Conservation (phyloP, 106 monocot species). For the Narthecium ossifragum region DNA sequence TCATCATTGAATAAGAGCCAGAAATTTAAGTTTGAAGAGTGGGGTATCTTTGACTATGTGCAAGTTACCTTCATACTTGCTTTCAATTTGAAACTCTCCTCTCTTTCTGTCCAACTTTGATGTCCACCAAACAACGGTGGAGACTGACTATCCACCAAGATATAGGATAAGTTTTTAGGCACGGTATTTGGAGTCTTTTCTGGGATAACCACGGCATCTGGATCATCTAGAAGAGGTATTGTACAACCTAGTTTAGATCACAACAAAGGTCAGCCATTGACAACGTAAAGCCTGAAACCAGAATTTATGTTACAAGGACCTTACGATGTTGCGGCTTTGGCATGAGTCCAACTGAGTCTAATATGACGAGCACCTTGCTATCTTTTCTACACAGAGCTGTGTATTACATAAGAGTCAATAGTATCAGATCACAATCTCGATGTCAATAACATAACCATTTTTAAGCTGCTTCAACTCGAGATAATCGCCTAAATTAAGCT, state of each 20-base stretch:
- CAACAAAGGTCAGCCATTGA: slow-evolving; percentile 5
- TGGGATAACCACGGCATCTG: slow-evolving; percentile 73
- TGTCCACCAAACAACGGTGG: slow-evolving; percentile 82
- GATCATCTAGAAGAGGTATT: slow-evolving; percentile 76
- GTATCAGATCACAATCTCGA: no score
- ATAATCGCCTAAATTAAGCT: no score
- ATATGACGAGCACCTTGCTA: slow-evolving; percentile 7
- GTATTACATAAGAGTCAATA: no score
- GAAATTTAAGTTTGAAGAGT: no score
- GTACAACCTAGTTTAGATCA: slow-evolving; percentile 58
- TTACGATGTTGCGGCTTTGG: slow-evolving; percentile 10
- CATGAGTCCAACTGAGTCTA: slow-evolving; percentile 1
- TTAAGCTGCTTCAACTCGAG: no score
- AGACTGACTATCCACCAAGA: slow-evolving; percentile 40
- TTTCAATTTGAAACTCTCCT: slow-evolving; percentile 81
- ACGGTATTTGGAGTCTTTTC: slow-evolving; percentile 48
- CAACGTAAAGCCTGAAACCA: neutral
- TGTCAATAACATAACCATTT: no score
- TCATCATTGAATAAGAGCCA: no score
- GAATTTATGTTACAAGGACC: neutral
- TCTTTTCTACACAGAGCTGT: slow-evolving; percentile 6
- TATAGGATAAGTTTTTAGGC: slow-evolving; percentile 51
- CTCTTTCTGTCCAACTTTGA: slow-evolving; percentile 83
- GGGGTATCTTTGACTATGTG: no score
- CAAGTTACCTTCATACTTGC: slow-evolving; percentile 76